phyloP scores from a whole-genome alignment of 495 filamentous ascomycete species.

The Xylaria venustula region DNA sequence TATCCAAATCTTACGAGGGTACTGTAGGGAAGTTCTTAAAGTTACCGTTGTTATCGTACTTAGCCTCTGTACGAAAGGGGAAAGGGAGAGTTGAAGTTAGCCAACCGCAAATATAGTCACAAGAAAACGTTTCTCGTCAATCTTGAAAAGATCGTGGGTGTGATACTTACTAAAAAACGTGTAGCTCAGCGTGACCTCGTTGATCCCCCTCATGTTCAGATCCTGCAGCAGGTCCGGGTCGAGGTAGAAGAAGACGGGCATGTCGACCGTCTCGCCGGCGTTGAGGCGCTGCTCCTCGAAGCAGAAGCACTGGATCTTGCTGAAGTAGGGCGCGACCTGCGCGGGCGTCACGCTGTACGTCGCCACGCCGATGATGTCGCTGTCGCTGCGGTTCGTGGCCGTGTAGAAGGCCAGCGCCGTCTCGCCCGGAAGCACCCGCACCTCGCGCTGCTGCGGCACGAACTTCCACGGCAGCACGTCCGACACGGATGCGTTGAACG shows the following conservation, averaged over 20 bases:
- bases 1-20: background rate
- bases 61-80: slow-evolving; percentile 59
- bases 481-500: slow-evolving; percentile 92
- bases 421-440: slow-evolving; percentile 91
- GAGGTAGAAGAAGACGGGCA: slow-evolving; percentile 99
- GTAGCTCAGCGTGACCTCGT: slow-evolving; percentile 92
- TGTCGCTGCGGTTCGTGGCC: slow-evolving; percentile 81
- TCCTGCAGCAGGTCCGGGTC: slow-evolving; percentile 94
- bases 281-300: slow-evolving; percentile 93
- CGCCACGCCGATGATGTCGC: slow-evolving; percentile 96
- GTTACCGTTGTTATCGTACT: slow-evolving; percentile 77
- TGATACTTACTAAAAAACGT: slow-evolving; percentile 90
- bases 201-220: slow-evolving; percentile 86
- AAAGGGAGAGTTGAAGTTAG: slow-evolving; percentile 20
- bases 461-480: slow-evolving; percentile 98
- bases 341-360: slow-evolving; percentile 96
- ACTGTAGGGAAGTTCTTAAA: slow-evolving; percentile 31
- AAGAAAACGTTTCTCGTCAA: background rate
- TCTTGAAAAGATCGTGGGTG: background rate
- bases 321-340: slow-evolving; percentile 96
- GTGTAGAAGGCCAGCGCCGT: slow-evolving; percentile 98
- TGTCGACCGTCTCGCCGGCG: slow-evolving; percentile 96
- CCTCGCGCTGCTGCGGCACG: slow-evolving; percentile 92
- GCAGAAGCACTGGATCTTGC: slow-evolving; percentile 99
- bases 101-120: background rate